Percentiles rank a stretch among this genome's conserved stretches.
These are phyloP conservation scores for Dissophora ornata DNA, from an alignment of 192 early-diverging fungal genomes.

Conservation along the genomic window DNA sequence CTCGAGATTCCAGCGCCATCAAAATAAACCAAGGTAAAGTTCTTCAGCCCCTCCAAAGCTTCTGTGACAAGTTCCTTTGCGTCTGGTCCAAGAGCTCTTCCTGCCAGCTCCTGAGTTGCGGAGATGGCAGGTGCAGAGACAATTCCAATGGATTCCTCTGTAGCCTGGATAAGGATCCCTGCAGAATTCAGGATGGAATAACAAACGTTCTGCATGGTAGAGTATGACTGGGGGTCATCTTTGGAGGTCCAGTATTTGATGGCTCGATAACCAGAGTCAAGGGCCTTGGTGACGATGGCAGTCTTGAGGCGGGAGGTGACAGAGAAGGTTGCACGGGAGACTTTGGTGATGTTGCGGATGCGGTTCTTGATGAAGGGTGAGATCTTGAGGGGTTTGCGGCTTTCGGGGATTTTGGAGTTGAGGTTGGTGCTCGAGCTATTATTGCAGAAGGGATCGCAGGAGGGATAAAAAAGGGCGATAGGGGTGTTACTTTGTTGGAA, in stretches of 20 bases:
- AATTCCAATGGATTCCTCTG: conserved; percentile 45
- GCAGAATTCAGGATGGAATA: conserved; percentile 48
- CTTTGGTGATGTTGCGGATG: conserved; percentile 35
- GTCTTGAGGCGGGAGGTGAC: conserved; percentile 31
- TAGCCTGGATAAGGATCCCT: conserved; percentile 43
- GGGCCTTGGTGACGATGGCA: conserved; percentile 15
- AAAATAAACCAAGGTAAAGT: conserved; percentile 46
- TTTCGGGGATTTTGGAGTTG: conserved; percentile 48
- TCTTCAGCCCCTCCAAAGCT: conserved; percentile 42
- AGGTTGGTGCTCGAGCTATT: conserved; percentile 31
- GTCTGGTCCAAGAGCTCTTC: conserved; percentile 40
- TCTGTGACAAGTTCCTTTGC: conserved; percentile 37
- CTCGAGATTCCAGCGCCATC: conserved; percentile 38
- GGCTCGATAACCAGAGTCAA: conserved; percentile 26
- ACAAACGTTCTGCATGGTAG: conserved; percentile 48
- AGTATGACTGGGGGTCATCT: conserved; percentile 40
- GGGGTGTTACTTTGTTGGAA: too few relatives aligned
- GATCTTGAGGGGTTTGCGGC: conserved; percentile 37
- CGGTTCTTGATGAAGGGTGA: conserved; percentile 51
- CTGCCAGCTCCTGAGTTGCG: conserved; percentile 42
- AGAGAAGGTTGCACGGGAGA: conserved; percentile 21
- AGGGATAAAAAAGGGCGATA: neutral
- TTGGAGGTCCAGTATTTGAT: conserved; percentile 46
- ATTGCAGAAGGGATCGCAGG: neutral
- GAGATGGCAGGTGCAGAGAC: conserved; percentile 34